phyloP scores from a whole-genome alignment of 2,329 filamentous ascomycete genomes.

The Tolypocladium amazonense region DNA sequence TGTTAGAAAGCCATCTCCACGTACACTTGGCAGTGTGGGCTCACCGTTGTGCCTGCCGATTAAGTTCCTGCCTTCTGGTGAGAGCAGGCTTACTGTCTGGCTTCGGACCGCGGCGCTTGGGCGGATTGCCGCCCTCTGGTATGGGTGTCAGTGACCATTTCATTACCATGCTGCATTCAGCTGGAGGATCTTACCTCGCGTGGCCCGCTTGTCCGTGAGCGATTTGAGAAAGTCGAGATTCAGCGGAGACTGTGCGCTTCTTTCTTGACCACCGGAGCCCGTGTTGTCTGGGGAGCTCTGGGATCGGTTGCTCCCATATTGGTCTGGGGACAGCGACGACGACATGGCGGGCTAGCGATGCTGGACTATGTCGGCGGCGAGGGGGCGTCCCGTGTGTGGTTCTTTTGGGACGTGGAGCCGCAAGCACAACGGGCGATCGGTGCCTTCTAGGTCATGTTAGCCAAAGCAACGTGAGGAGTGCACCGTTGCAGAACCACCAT shows the following conservation, averaged over 20 bases:
- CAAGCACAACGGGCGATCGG: not conserved
- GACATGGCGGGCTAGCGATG: conserved; percentile 25
- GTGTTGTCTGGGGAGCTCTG: conserved; percentile 13
- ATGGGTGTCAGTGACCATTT: conserved; percentile 1
- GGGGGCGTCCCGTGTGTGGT: not conserved
- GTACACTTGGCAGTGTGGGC: conserved; percentile 2
- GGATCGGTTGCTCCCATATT: conserved; percentile 16
- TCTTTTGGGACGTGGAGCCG: not conserved
- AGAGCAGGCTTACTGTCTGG: conserved; percentile 92
- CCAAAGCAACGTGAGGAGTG: not conserved
- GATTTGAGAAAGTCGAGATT: conserved; percentile 56
- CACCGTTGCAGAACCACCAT: not conserved
- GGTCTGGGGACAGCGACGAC: conserved; percentile 35
- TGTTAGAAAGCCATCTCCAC: not conserved
- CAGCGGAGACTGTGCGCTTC: conserved; percentile 30
- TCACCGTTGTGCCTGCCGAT: conserved; percentile 90
- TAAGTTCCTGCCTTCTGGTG: conserved; percentile 85
- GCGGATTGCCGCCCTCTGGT: conserved; percentile 70
- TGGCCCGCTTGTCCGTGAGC: conserved; percentile 62
- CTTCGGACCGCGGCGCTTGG: conserved; percentile 88
- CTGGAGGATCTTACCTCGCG: conserved; percentile 46
- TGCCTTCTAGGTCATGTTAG: not conserved
- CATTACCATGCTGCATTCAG: not conserved
- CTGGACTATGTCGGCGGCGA: not conserved
- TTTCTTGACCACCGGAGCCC: conserved; percentile 21